Evolutionary conservation across 1,284 basidiomycete species (phyloP), one percentile per base, ranked within the genome.

Genomic region (Rhodotorula sp.): DNA sequence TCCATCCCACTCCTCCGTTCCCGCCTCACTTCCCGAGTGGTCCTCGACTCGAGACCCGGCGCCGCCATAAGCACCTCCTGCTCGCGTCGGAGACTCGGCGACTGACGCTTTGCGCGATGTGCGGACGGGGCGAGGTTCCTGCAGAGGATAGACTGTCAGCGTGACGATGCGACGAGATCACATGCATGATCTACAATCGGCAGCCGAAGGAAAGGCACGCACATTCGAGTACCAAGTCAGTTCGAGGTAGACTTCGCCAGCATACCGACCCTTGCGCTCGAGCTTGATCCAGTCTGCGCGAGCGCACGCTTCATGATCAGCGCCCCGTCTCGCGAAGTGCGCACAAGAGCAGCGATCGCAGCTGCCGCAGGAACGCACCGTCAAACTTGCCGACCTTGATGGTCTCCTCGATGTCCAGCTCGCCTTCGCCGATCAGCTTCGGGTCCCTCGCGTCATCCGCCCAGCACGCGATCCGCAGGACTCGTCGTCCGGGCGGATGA

Each of bases 221-320:
- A 94, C 93, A 79, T 94, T 94, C 7, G 92, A 93, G 87, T 90
- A 98, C 82, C 94, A 97, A 0, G 94, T 98, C 78, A 96, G 81
- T 79, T 98, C 94, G 30, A 97, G 83, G 78, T 94, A 96, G 27
- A 98, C 88, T 79, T 96, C 94, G 6, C 94, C 94, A 56, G 89
- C 88, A 80, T 95, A 96, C 76, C 94, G 92, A 73, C 91, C 91
- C 81, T 94, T 96, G 82, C 90, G 85, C 79, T 85, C 86, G 48
- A 97, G 83, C 24, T 88, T 89, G 78, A 96, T 94, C 95, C 95
- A 99, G 79, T 97, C 95, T 96, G 78, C 17, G 29, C 4, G 53
- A 2, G 30, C 15, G 10, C 27, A 47, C 58, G 32, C 51, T 8
- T 8, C 1, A 27, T 27, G 2, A 30, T 19, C 4, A 20, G 29